phyloP scores from a whole-genome alignment of 2,329 filamentous ascomycete species.

The Cladosporium velox region DNA sequence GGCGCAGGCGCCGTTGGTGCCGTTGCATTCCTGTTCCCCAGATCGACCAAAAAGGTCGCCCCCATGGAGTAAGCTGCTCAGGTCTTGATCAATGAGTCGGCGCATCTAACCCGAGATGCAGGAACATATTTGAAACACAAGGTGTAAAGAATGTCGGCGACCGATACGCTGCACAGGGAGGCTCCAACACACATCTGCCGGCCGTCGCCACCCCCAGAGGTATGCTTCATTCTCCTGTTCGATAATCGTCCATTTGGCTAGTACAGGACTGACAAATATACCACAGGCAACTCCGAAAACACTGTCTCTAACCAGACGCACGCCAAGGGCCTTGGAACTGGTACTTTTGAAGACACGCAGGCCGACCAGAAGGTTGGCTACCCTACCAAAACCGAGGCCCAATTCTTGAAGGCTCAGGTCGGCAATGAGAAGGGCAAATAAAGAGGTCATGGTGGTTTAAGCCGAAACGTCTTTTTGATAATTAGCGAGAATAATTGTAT shows the following conservation, averaged over 20 bases:
- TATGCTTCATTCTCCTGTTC: slow-evolving; percentile 20
- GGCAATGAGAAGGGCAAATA: slow-evolving; percentile 41
- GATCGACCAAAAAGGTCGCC: slow-evolving; percentile 20
- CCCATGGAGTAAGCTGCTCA: slow-evolving; percentile 5
- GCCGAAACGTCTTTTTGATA: neutral
- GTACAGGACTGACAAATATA: neutral
- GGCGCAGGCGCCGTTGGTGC: slow-evolving; percentile 31
- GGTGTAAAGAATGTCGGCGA: slow-evolving; percentile 39
- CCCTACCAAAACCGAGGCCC: slow-evolving; percentile 23
- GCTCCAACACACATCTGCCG: slow-evolving; percentile 37
- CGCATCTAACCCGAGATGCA: slow-evolving; percentile 1
- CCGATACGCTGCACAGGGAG: slow-evolving; percentile 39
- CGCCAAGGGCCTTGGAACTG: slow-evolving; percentile 35
- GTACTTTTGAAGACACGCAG: slow-evolving; percentile 36
- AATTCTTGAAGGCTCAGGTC: slow-evolving; percentile 37
- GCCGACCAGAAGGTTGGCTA: slow-evolving; percentile 33
- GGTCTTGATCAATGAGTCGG: neutral
- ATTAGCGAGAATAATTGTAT: neutral
- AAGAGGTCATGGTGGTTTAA: neutral
- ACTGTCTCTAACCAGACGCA: slow-evolving; percentile 30
- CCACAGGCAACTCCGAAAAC: slow-evolving; percentile 31
- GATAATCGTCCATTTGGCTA: neutral
- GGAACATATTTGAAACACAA: slow-evolving; percentile 38
- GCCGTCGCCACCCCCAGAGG: slow-evolving; percentile 39
- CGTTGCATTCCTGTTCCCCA: slow-evolving; percentile 30